Evolutionary conservation across 805 yeast genomes (phyloP).

Genomic region (Cyberlindnera galapagoensis): DNA sequence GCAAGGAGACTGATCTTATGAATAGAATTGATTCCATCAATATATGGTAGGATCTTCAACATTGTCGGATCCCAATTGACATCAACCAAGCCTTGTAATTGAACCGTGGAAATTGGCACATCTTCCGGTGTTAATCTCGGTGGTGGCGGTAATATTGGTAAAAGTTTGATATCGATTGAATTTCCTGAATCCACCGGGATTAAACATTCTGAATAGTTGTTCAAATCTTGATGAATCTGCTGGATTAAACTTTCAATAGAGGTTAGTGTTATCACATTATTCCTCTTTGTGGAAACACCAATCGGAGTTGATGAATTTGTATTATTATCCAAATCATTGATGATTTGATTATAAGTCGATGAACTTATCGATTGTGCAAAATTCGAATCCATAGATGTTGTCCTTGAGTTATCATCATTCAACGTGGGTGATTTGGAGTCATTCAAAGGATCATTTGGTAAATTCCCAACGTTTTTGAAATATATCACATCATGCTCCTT

Average conservation of each 20-base stretch:
- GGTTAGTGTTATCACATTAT: slow-evolving; percentile 24
- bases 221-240: slow-evolving; percentile 90
- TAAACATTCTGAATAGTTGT: slow-evolving; percentile 92
- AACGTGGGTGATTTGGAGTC: slow-evolving; percentile 3
- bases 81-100: slow-evolving; percentile 66
- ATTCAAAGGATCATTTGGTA: slow-evolving; percentile 2
- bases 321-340: slow-evolving; percentile 21
- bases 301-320: slow-evolving; percentile 22
- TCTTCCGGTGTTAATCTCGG: slow-evolving; percentile 70
- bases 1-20: slow-evolving; percentile 71
- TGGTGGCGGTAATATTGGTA: slow-evolving; percentile 81
- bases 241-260: slow-evolving; percentile 73
- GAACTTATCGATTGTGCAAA: slow-evolving; percentile 13
- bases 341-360: slow-evolving; percentile 22
- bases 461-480: slow-evolving; percentile 16
- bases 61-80: slow-evolving; percentile 97
- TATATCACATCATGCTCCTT: slow-evolving; percentile 37
- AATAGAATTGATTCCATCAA: slow-evolving; percentile 84
- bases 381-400: slow-evolving; percentile 17
- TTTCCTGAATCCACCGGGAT: slow-evolving; percentile 89
- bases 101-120: slow-evolving; percentile 89
- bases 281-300: slow-evolving; percentile 18
- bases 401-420: slow-evolving; percentile 9
- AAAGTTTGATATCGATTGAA: slow-evolving; percentile 87
- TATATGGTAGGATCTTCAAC: slow-evolving; percentile 78